A percentile compares a stretch with the other conserved stretches of the same genome.
phyloP scores from a whole-genome alignment of 306 rosid genomes.

The Hippophae rhamnoides region DNA sequence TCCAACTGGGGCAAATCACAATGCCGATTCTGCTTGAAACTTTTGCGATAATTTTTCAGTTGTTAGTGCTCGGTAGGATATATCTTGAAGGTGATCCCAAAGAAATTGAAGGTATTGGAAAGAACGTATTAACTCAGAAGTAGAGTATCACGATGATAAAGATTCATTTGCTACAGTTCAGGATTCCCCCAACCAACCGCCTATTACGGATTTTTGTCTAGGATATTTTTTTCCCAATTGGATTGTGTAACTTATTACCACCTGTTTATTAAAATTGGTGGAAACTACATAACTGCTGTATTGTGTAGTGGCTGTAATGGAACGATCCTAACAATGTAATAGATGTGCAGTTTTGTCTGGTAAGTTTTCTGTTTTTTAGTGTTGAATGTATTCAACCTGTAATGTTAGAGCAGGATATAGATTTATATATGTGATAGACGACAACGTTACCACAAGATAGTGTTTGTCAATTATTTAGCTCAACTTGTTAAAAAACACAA shows the following conservation, averaged over 20 bases:
- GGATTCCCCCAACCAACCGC: neutral
- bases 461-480: too few species aligned
- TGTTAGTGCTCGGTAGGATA: neutral
- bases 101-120: conserved; percentile 1
- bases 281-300: conserved; percentile 3
- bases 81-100: conserved; percentile 5
- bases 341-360: too few species aligned
- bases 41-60: neutral
- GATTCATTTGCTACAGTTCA: conserved; percentile 18
- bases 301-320: too few species aligned
- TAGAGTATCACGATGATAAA: conserved; percentile 11
- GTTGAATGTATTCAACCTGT: too few species aligned
- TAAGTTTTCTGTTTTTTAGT: too few species aligned
- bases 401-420: too few species aligned
- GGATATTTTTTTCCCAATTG: conserved; percentile 8
- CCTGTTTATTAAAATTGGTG: conserved; percentile 12
- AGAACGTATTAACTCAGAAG: neutral
- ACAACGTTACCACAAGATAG: too few species aligned
- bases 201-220: conserved; percentile 6
- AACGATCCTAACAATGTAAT: too few species aligned
- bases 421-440: too few species aligned
- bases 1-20: conserved; percentile 30
- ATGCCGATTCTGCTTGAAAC: conserved; percentile 21
- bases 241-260: conserved; percentile 14
- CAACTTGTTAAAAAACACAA: too few species aligned